These are phyloP conservation scores for Taphrina sp. DNA, from an alignment of 1,139 yeast genomes.

Conservation along the genomic window DNA sequence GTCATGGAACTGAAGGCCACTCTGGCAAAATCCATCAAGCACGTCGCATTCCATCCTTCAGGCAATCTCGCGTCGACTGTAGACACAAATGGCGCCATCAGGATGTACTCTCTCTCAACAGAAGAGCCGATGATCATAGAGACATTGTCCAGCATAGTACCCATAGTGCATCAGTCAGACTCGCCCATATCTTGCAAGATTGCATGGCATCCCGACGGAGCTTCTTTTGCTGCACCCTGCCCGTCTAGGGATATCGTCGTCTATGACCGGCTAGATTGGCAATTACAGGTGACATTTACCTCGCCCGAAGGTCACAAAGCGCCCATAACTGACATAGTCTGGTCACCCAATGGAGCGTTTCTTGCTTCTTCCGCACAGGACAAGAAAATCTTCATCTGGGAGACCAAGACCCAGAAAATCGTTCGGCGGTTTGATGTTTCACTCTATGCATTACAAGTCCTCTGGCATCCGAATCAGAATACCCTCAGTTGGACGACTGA, in stretches of 20 bases:
- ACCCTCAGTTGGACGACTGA: constrained; percentile 43
- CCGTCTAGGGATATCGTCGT: constrained; percentile 45
- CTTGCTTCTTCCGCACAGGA: constrained; percentile 56
- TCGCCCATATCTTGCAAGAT: constrained; percentile 50
- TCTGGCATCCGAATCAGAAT: constrained; percentile 47
- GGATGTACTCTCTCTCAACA: constrained; percentile 60
- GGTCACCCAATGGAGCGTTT: constrained; percentile 61
- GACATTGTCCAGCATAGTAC: constrained; percentile 48
- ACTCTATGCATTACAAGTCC: constrained; percentile 34
- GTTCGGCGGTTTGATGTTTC: constrained; percentile 38
- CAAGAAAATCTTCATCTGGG: constrained; percentile 59
- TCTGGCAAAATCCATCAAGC: constrained; percentile 47
- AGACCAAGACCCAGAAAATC: constrained; percentile 40
- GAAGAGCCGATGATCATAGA: constrained; percentile 47
- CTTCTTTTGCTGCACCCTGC: constrained; percentile 59
- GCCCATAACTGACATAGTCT: constrained; percentile 53
- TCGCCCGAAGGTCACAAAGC: constrained; percentile 43
- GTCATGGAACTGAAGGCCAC: constrained; percentile 45
- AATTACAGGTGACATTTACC: constrained; percentile 34
- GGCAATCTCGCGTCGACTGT: constrained; percentile 64
- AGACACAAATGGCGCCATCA: constrained; percentile 64
- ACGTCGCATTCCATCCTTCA: constrained; percentile 59
- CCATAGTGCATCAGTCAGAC: constrained; percentile 43
- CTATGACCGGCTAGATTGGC: constrained; percentile 40
- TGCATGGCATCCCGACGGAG: constrained; percentile 66